Evolutionary conservation across 495 filamentous ascomycete species (phyloP).

Genomic region (Daldinia decipiens): DNA sequence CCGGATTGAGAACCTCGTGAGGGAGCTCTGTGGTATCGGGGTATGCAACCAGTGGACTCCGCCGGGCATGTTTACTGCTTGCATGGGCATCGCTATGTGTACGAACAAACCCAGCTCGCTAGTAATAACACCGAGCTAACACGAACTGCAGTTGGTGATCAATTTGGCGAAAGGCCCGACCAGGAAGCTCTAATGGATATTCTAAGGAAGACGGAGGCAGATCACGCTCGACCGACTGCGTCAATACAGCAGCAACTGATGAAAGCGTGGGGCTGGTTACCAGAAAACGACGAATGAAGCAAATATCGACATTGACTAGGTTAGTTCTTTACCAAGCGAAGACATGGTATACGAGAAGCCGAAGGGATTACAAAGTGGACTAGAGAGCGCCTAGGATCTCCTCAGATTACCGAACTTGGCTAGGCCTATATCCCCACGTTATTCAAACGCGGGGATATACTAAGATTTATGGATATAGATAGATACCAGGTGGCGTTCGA

Average conservation of each 20-base stretch:
- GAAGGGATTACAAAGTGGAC: not conserved
- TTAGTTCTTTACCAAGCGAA: not conserved
- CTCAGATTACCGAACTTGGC: slow-evolving; percentile 26
- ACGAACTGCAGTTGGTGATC: slow-evolving; percentile 55
- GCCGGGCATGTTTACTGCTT: slow-evolving; percentile 65
- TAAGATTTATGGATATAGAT: slow-evolving; percentile 16
- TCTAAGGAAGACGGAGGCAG: slow-evolving; percentile 55
- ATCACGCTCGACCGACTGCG: slow-evolving; percentile 59
- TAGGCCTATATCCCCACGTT: slow-evolving; percentile 3
- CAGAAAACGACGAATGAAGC: slow-evolving; percentile 24
- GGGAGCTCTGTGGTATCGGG: slow-evolving; percentile 62
- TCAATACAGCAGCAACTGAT: slow-evolving; percentile 53
- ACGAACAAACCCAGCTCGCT: slow-evolving; percentile 36
- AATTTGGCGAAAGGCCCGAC: slow-evolving; percentile 54
- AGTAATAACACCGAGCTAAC: slow-evolving; percentile 22
- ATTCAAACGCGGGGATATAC: slow-evolving; percentile 15
- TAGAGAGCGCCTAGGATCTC: slow-evolving; percentile 19
- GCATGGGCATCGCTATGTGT: slow-evolving; percentile 64
- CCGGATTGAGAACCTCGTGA: slow-evolving; percentile 55
- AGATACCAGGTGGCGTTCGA: slow-evolving; percentile 22
- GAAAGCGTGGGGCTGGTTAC: slow-evolving; percentile 54
- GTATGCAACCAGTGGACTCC: slow-evolving; percentile 61
- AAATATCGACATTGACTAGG: not conserved
- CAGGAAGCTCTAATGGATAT: slow-evolving; percentile 58
- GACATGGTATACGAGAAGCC: slow-evolving; percentile 10